Conservation (phyloP, 208 protist species). For the Angomonas desouzai region DNA sequence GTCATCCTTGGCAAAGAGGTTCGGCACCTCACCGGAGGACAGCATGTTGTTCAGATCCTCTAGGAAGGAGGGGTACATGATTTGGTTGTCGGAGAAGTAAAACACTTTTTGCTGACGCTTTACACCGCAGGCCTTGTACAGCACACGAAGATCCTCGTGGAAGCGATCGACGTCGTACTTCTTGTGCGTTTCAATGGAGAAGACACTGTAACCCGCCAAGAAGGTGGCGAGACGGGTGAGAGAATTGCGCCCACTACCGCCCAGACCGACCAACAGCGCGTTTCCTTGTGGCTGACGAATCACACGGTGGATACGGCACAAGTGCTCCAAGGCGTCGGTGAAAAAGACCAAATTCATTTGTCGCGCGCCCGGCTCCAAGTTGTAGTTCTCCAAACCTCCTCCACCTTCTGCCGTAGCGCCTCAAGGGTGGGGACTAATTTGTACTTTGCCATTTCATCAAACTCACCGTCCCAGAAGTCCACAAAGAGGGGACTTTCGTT, state of each 20-base stretch:
- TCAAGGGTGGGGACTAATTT: slow-evolving; percentile 91
- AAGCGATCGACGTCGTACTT: slow-evolving; percentile 95
- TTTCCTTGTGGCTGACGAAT: slow-evolving; percentile 96
- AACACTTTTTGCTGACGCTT: slow-evolving; percentile 96
- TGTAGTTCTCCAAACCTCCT: slow-evolving; percentile 94
- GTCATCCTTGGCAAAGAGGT: slow-evolving; percentile 96
- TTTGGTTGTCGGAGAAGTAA: slow-evolving; percentile 98
- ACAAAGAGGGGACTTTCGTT: slow-evolving; percentile 92
- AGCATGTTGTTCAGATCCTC: slow-evolving; percentile 99
- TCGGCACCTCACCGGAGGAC: slow-evolving; percentile 97
- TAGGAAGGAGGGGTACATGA: slow-evolving; percentile 95
- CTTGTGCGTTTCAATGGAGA: slow-evolving; percentile 96
- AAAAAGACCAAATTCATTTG: slow-evolving; percentile 98
- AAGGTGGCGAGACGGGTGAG: slow-evolving; percentile 95
- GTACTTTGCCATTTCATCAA: slow-evolving; percentile 93
- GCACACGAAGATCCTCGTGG: slow-evolving; percentile 95
- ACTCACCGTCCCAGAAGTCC: slow-evolving; percentile 93
- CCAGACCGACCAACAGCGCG: slow-evolving; percentile 96
- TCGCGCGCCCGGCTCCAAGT: slow-evolving; percentile 85
- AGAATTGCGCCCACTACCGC: slow-evolving; percentile 96
- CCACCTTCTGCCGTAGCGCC: slow-evolving; percentile 85
- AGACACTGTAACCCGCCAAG: slow-evolving; percentile 94
- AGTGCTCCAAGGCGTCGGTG: slow-evolving; percentile 96
- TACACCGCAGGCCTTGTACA: slow-evolving; percentile 94
- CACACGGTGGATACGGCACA: slow-evolving; percentile 96